Evolutionary conservation across 1,139 yeast species (phyloP), one percentile per base, ranked within the genome.

Genomic region (Starmera stellimalicola): DNA sequence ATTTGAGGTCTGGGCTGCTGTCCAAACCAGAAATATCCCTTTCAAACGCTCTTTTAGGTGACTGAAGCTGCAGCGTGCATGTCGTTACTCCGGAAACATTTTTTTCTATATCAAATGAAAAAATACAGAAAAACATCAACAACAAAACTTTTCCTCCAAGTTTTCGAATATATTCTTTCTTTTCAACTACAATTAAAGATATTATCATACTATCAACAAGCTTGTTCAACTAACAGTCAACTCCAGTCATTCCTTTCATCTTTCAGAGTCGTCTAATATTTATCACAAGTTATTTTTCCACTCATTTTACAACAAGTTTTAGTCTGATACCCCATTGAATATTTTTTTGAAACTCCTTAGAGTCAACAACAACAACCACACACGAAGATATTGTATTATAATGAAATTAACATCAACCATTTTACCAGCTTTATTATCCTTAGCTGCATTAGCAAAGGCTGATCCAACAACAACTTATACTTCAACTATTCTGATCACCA

Each of bases 391-490:
- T n/a, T n/a, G n/a, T 22, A n/a, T 22, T 22, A 22, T 14, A 22
- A 48, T 48, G 51, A 39, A 42, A 33, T 36, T 47, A 37, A 39
- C 43, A 37, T 42, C 41, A 28, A 28, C 44, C 24, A 26, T 45
- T 12, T 23, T 43, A 15, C 44, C 50, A 8, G 34, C 47, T 19
- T 45, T 51, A 28, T 27, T 47, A 18, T 45, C 52, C 29, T 28
- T 47, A 27, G 50, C 50, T 22, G 27, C 46, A 2, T 16, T 22
- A 15, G 48, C 34, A 29, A 25, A 35, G 22, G 51, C 50, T 27
- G 43, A 47, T n/a, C 35, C 24, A 23, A 49, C 53, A 4, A 48
- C 53, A 11, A 49, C 53, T 19, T 47, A 42, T 33, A 49, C 53
- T 26, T 42, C 49, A 16, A 45, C 50, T 26, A 35, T 49, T 20